A percentile compares a stretch with the other conserved stretches of the same genome.
These are phyloP conservation scores for Ascochyta rabiei DNA, from an alignment of 2,329 filamentous ascomycete species.

Conservation along the genomic window DNA sequence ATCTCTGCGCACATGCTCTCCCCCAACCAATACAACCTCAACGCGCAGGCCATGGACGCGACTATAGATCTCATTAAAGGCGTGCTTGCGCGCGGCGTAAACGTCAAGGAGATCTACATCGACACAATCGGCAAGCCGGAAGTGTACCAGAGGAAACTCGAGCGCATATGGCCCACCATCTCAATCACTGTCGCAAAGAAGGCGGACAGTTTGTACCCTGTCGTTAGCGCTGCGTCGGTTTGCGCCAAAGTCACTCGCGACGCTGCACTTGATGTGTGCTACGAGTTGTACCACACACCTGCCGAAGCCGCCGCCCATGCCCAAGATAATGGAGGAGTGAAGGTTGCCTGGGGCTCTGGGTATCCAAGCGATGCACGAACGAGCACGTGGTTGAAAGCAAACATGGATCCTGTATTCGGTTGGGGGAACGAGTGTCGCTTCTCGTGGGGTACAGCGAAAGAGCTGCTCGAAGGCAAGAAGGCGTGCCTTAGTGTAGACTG, in stretches of 20 bases:
- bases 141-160: conserved; percentile 82
- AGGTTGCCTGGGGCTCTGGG: conserved; percentile 80
- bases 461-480: conserved; percentile 81
- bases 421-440: conserved; percentile 94
- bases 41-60: conserved; percentile 93
- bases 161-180: conserved; percentile 78
- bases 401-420: conserved; percentile 92
- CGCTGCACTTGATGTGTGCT: conserved; percentile 81
- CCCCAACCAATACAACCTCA: conserved; percentile 79
- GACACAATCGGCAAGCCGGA: conserved; percentile 89
- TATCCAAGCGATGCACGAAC: conserved; percentile 90
- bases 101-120: conserved; percentile 88
- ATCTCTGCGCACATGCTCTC: conserved; percentile 81
- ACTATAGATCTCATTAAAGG: conserved; percentile 81
- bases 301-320: conserved; percentile 34
- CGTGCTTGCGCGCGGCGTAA: conserved; percentile 78
- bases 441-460: conserved; percentile 94
- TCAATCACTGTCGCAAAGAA: conserved; percentile 66
- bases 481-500: conserved; percentile 78
- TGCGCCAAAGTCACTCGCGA: conserved; percentile 97
- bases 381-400: conserved; percentile 77
- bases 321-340: conserved; percentile 37
- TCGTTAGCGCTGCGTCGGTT: conserved; percentile 90
- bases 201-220: conserved; percentile 90
- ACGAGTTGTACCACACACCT: conserved; percentile 56